Evolutionary conservation across 192 early-diverging fungal genomes (phyloP).

Genomic region (Coemansia sp.): DNA sequence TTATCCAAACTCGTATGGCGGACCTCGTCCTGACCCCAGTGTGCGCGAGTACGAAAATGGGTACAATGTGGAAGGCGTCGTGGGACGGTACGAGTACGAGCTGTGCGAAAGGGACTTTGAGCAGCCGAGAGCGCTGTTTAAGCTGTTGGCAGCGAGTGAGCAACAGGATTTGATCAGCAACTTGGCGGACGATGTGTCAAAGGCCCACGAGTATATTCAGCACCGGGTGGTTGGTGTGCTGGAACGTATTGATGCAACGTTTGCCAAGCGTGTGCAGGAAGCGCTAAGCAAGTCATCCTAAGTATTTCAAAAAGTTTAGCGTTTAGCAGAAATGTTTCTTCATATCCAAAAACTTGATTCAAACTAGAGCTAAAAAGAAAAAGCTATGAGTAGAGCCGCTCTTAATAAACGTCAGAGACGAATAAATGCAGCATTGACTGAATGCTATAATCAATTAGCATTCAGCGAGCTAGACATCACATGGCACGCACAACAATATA

Average conservation of each 20-base stretch:
- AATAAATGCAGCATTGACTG: no score
- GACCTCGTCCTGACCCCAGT: constrained; percentile 36
- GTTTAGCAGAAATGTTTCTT: no score
- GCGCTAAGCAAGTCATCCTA: no score
- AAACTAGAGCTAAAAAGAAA: no score
- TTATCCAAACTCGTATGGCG: constrained; percentile 63
- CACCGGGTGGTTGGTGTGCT: constrained; percentile 7
- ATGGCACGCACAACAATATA: no score
- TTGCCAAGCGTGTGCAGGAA: no score
- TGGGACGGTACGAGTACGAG: constrained; percentile 54
- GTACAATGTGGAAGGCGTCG: constrained; percentile 45
- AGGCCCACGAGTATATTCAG: constrained; percentile 58
- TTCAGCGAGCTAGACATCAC: no score
- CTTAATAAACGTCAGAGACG: no score
- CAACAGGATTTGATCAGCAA: constrained; percentile 60
- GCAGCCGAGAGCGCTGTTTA: constrained; percentile 61
- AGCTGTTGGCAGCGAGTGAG: constrained; percentile 27
- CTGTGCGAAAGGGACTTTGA: constrained; percentile 64
- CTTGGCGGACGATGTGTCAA: constrained; percentile 57
- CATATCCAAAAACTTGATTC: no score
- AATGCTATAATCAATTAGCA: no score
- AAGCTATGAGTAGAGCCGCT: no score
- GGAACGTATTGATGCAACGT: not conserved
- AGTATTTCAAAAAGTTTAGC: no score
- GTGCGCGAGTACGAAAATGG: constrained; percentile 31